Conservation (phyloP, 169 alveolate genomes). For the Plasmodium yoelii region DNA sequence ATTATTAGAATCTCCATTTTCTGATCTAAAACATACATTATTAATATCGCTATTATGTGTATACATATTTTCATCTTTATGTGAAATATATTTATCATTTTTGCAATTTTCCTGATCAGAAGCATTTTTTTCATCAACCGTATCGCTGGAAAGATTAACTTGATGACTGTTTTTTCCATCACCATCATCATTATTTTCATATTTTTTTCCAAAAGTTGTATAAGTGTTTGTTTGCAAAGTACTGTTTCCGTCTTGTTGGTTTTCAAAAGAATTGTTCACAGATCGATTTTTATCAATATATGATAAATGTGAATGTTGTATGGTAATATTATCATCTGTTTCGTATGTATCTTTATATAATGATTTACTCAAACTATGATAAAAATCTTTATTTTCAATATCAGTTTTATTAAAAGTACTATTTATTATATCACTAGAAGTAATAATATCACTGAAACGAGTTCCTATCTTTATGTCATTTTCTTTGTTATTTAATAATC, state of each 20-base stretch:
- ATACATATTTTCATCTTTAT: not conserved
- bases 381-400: conserved; percentile 12
- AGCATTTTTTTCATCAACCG: not conserved
- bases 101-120: not conserved
- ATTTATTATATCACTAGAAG: not conserved
- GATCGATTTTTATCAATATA: not conserved
- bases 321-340: not conserved
- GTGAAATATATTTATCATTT: not conserved
- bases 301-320: not conserved
- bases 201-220: not conserved
- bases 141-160: not conserved
- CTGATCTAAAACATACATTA: not conserved
- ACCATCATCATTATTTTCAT: not conserved
- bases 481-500: not conserved
- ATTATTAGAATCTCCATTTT: not conserved
- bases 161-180: not conserved
- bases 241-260: not conserved
- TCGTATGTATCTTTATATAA: conserved; percentile 1
- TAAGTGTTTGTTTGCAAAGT: not conserved
- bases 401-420: not conserved
- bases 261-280: conserved; percentile 11
- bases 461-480: conserved; percentile 2
- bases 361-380: conserved; percentile 1
- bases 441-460: conserved; percentile 6
- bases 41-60: not conserved